Base-by-base conservation (phyloP, 192 early-diverging fungal species). In the Linnemannia hyalina region DNA sequence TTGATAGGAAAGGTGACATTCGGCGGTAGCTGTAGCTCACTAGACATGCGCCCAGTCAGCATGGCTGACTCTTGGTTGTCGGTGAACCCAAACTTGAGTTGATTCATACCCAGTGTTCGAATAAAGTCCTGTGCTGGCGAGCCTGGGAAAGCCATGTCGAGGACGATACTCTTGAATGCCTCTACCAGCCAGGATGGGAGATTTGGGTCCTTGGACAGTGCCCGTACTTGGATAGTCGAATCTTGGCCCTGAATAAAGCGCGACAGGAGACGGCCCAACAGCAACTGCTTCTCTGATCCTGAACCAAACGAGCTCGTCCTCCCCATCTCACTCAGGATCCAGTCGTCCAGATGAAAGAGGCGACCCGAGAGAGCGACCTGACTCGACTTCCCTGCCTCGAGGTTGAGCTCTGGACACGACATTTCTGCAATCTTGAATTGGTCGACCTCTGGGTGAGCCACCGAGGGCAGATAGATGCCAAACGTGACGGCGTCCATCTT, bases 1-100 rank as follows among this genome's bases (percentile, higher is more conserved):
- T 86, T 81, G 65, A 86, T 86, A 22, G 84, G 84, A 63, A 86
- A 86, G 6, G 84, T 86, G 70, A 86, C 76, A 63, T 86, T 86
- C 10, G 84, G 84, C 60, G 84, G 84, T 10, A 86, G 49, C 65
- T 80, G 78, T 6, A 86, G 69, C n/a, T 75, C 75, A 44, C 75
- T 86, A 0, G 84, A 80, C 23, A 86, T 35, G 1, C 38, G 57
- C 23, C 84, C 84, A 29, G 57, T 78, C 71, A 86, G 32, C 0
- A 75, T 65, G 5, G 84, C 84, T 10, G 75, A 74, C n/a, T 68
- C 26, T 38, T 49, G 42, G 20, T 73, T n/a, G 2, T 86, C 75
- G 5, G 80, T 36, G 44, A 86, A 86, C 6, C 75, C 80, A 70
- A 86, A 81, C 26, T 74, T 55, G 52, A 86, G 79, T 18, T 75